Evolutionary conservation across 768 basidiomycete genomes (phyloP).

Genomic region (Galerina sulciceps): DNA sequence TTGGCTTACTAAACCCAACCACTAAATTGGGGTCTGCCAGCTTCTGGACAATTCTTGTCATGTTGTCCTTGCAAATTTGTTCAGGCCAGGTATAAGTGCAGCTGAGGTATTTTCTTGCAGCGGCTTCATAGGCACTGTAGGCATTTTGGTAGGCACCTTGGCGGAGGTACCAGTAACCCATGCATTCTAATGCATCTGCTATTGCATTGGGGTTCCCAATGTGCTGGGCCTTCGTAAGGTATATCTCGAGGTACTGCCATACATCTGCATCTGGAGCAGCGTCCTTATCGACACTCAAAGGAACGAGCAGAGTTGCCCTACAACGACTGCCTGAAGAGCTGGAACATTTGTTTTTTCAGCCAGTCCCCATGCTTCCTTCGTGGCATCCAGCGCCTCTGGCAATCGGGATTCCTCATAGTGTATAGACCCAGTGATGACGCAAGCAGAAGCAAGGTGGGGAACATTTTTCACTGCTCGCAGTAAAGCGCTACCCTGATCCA

Average conservation of each 20-base stretch:
- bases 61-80: too few relatives aligned
- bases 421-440: neutral
- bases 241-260: neutral
- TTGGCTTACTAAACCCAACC: too few relatives aligned
- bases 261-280: too few relatives aligned
- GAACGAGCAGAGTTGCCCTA: neutral
- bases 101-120: too few relatives aligned
- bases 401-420: conserved; percentile 1
- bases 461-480: neutral
- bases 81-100: too few relatives aligned
- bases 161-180: conserved; percentile 11
- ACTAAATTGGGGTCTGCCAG: too few relatives aligned
- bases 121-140: neutral
- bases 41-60: too few relatives aligned
- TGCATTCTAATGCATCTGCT: conserved; percentile 5
- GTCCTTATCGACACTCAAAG: conserved; percentile 4
- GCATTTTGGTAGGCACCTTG: conserved; percentile 7
- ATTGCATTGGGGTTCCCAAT: neutral
- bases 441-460: neutral
- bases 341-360: conserved; percentile 1
- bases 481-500: neutral
- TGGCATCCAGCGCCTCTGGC: conserved; percentile 1
- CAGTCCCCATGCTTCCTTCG: neutral
- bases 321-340: neutral
- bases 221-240: neutral